phyloP scores from a whole-genome alignment of 2,329 filamentous ascomycete genomes.

The Fusarium armeniacum region DNA sequence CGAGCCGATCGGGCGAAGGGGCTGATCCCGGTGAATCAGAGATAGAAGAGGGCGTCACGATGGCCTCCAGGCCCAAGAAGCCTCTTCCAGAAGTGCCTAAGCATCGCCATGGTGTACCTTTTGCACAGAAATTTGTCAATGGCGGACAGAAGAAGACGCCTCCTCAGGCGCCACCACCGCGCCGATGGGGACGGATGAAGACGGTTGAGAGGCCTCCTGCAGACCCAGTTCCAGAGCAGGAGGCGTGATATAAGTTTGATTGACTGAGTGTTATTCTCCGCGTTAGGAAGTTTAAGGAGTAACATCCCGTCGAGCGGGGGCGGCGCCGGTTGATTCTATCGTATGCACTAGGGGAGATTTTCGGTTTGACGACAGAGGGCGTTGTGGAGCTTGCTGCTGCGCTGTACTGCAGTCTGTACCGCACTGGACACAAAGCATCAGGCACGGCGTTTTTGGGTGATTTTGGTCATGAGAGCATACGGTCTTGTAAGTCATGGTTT shows the following conservation, averaged over 20 bases:
- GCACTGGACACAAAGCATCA: conserved; percentile 39
- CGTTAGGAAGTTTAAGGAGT: conserved; percentile 13
- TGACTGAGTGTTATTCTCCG: neutral
- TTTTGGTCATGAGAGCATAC: conserved; percentile 14
- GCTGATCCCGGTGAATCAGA: conserved; percentile 43
- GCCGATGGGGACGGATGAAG: conserved; percentile 61
- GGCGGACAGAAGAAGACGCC: conserved; percentile 58
- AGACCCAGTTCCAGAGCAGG: conserved; percentile 46
- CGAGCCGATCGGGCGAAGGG: conserved; percentile 68
- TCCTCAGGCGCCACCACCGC: conserved; percentile 62
- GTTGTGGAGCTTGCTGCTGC: conserved; percentile 42
- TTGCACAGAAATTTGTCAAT: conserved; percentile 53
- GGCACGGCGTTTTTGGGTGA: conserved; percentile 39
- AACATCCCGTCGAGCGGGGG: conserved; percentile 19
- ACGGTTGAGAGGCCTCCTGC: conserved; percentile 51
- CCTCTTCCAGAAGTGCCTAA: conserved; percentile 68
- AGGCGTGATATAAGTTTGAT: conserved; percentile 11
- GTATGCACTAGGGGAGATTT: conserved; percentile 20
- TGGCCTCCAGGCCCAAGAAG: conserved; percentile 59
- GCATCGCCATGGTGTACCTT: conserved; percentile 67
- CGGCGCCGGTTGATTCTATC: conserved; percentile 15
- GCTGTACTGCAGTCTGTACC: neutral
- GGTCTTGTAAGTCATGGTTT: conserved; percentile 8
- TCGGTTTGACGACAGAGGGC: conserved; percentile 39
- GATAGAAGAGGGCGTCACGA: conserved; percentile 42